Conservation (phyloP, 176 grass and related monocot species). For the Hyparrhenia diplandra region DNA sequence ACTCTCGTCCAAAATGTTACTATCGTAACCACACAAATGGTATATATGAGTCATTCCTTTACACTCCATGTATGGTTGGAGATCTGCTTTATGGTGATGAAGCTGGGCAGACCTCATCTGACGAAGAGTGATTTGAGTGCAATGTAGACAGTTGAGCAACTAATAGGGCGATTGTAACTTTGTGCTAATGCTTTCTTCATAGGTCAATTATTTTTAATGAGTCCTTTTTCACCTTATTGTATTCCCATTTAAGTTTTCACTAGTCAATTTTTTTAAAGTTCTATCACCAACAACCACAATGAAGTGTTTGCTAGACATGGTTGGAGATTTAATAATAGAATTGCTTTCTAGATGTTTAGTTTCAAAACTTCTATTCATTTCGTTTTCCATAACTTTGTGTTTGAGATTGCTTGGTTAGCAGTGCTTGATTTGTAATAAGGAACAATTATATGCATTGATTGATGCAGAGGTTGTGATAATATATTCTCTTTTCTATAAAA, state of each 20-base stretch:
- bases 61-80: not conserved
- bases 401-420: too few relatives aligned
- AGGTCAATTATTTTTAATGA: too few relatives aligned
- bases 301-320: too few relatives aligned
- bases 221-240: not conserved
- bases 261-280: not conserved
- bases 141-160: not conserved
- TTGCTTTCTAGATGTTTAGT: too few relatives aligned
- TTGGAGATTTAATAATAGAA: too few relatives aligned
- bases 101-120: not conserved
- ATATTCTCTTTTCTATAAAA: too few relatives aligned
- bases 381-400: too few relatives aligned
- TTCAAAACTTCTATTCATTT: too few relatives aligned
- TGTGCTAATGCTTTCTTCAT: not conserved
- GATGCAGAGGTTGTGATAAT: too few relatives aligned
- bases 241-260: not conserved
- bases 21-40: not conserved
- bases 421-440: too few relatives aligned
- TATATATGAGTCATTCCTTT: not conserved
- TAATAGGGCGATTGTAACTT: not conserved
- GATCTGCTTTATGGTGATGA: not conserved
- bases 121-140: not conserved
- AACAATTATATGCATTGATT: too few relatives aligned
- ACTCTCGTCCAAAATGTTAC: not conserved
- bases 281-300: too few relatives aligned